These are phyloP conservation scores for Eugenia klotzschiana DNA, from an alignment of 441 rosid species.

Conservation along the genomic window DNA sequence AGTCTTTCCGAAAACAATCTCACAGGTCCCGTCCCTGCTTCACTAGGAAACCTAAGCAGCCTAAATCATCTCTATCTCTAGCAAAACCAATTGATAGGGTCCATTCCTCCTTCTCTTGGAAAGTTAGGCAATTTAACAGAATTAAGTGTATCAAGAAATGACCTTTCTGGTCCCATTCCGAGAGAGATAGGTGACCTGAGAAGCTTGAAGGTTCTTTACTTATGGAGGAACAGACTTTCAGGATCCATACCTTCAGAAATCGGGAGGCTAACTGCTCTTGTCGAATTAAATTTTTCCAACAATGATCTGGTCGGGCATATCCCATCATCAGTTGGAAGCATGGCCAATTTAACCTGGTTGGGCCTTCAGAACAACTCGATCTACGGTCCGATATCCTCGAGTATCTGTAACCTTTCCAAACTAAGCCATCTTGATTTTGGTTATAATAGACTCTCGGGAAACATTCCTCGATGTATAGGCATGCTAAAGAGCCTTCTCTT, in stretches of 20 bases:
- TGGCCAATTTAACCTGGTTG: no score
- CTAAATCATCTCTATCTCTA: rapidly evolving
- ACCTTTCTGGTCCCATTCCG: neutral
- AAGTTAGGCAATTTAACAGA: neutral
- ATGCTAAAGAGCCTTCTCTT: no score
- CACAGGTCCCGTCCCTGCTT: neutral
- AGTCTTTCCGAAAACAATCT: neutral
- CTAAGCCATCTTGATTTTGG: neutral
- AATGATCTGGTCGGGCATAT: no score
- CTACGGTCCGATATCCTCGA: neutral
- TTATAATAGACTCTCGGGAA: neutral
- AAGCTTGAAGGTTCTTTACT: neutral
- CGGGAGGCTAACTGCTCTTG: no score
- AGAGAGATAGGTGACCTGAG: neutral
- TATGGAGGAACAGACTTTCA: neutral
- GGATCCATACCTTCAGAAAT: no score
- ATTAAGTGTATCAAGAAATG: no score
- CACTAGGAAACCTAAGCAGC: neutral
- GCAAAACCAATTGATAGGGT: neutral
- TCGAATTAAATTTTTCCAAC: no score
- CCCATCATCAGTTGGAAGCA: no score
- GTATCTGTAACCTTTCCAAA: neutral
- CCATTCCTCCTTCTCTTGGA: neutral
- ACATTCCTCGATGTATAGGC: no score
- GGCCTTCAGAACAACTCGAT: neutral